A percentile compares a stretch with the other conserved stretches of the same genome.
Evolutionary conservation across 495 filamentous ascomycete genomes (phyloP).

Genomic region (Annulohypoxylon nitens): DNA sequence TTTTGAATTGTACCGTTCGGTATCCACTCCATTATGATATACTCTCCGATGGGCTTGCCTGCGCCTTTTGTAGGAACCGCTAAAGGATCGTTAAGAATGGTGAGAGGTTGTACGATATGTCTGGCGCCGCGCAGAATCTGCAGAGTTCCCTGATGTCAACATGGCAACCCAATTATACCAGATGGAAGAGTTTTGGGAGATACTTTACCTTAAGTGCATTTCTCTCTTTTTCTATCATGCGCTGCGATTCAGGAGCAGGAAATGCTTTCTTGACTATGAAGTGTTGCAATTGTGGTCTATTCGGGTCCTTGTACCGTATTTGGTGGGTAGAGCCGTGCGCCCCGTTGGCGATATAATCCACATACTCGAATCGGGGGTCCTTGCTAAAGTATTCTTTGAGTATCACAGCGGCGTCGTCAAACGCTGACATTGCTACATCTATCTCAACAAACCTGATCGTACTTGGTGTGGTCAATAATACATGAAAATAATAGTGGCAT

Average conservation of each 20-base stretch:
- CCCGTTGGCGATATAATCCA: not conserved
- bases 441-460: not conserved
- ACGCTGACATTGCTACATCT: not conserved
- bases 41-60: not conserved
- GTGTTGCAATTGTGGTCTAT: not conserved
- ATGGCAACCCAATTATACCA: not conserved
- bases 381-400: not conserved
- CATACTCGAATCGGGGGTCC: not conserved
- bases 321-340: not conserved
- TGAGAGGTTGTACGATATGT: not conserved
- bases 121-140: not conserved
- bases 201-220: not conserved
- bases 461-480: no score
- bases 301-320: not conserved
- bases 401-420: not conserved
- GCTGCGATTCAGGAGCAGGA: not conserved
- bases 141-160: not conserved
- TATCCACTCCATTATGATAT: slow-evolving; percentile 28
- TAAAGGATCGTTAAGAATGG: not conserved
- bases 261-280: slow-evolving; percentile 3
- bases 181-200: not conserved
- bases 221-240: not conserved
- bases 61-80: not conserved
- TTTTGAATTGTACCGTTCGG: not conserved
- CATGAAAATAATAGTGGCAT: no score